phyloP scores from a whole-genome alignment of 2,329 filamentous ascomycete genomes.

The Akanthomyces muscarius region DNA sequence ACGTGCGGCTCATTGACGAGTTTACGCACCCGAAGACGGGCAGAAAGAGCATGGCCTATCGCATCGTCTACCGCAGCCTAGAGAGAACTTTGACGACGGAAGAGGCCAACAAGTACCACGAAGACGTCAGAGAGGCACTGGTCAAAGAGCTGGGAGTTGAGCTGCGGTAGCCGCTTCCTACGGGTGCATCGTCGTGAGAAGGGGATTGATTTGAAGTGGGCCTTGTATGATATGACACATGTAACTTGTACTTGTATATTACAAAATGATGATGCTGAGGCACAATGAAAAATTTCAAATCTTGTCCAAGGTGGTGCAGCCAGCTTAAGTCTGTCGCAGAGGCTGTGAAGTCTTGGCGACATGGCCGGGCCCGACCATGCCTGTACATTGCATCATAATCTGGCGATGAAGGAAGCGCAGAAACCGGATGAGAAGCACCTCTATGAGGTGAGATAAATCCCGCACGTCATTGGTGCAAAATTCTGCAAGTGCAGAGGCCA shows the following conservation, averaged over 20 bases:
- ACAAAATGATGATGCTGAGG: not conserved
- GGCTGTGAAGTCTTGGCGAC: too few relatives aligned
- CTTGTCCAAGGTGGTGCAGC: not conserved
- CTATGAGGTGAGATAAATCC: not conserved
- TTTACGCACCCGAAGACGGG: conserved; percentile 86
- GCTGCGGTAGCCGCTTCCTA: conserved; percentile 26
- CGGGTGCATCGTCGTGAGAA: not conserved
- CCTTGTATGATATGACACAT: not conserved
- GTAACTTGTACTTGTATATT: not conserved
- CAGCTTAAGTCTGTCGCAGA: not conserved
- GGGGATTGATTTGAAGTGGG: too few relatives aligned
- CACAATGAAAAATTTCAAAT: not conserved
- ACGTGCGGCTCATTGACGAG: conserved; percentile 78
- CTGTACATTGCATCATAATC: not conserved
- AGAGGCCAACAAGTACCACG: conserved; percentile 75
- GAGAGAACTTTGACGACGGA: conserved; percentile 84
- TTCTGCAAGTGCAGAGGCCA: not conserved
- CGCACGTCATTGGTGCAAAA: not conserved
- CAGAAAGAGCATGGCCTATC: conserved; percentile 81
- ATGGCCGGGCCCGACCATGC: not conserved
- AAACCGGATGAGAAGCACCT: not conserved
- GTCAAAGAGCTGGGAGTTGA: conserved; percentile 73
- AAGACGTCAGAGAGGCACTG: conserved; percentile 59
- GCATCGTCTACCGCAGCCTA: conserved; percentile 88
- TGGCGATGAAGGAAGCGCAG: not conserved